Evolutionary conservation across 257 asterid species (phyloP), one percentile per base, ranked within the genome.

Genomic region (Prunella vulgaris): DNA sequence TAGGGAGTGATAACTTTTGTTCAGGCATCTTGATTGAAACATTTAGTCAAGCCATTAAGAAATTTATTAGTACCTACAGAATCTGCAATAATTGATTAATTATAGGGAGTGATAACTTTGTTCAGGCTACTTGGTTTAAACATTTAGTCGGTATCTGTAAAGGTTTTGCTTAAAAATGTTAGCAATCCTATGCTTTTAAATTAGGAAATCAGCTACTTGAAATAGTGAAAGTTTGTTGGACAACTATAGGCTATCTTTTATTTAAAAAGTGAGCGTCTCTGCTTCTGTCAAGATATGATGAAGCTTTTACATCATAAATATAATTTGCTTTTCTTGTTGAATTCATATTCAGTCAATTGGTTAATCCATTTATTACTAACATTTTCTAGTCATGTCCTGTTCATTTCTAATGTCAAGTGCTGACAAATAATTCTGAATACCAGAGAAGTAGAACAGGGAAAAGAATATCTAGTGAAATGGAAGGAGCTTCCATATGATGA

Each of bases 401-500:
- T 35, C 27, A n/a, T 35, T 27, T 49, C 40, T 69, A 73, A 58
- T 70, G 42, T 62, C 24, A 70, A 6, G 2, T 68, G 71, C 64
- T 64, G 65, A 64, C 64, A 58, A 62, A 70, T 70, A 51, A 60
- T 71, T 58, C 51, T 57, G 60, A 56, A 75, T 70, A 42, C 67
- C 78, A 91, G 96, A 91, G 95, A 83, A 48, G 75, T 75, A 7
- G 95, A 80, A 57, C 86, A 78, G 46, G 97, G 77, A 42, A 94
- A 86, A 73, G 97, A 94, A 80, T 94, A 89, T 84, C 87, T 87
- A 72, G 96, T 94, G 67, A 94, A 94, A 80, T 94, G 99, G 99
- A 94, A 94, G 82, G 99, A 94, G 78, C 99, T 94, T 77, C 75
- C 89, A 6, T 91, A 94, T 46, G 99, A 94, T 72, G 99, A 94